Evolutionary conservation across 495 filamentous ascomycete species (phyloP), one percentile per base, ranked within the genome.

Genomic region (Chlorociboria aeruginascens): DNA sequence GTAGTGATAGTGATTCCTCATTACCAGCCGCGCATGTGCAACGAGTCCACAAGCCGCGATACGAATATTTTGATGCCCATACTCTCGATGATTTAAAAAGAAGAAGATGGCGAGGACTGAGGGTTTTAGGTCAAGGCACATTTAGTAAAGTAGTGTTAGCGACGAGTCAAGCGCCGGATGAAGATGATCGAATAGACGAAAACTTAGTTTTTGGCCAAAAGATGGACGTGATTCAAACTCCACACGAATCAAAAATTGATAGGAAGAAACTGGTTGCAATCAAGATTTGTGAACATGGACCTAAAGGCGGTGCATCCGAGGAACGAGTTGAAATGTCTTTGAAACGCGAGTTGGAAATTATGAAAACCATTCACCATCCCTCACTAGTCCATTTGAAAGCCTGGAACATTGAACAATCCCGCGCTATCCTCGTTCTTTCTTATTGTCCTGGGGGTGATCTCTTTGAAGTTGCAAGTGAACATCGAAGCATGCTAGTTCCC

Each of bases 401-500:
- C 6, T 93, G 85, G 69, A 89, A 74, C 42, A 83, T 85, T 52
- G 83, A 90, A 60, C 77, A 82, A 28, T 78, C 81, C 32, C 80
- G 86, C 32, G 85, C 88, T 3, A 70, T 95, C 35, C 69, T 98
- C 35, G 83, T 97, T 33, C 69, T 98, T 47, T 86, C 82, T 52
- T 97, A 96, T 61, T 96, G 86, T 56, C 80, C 89, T 3, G 92
- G 92, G 3, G 93, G 92, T 6, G 92, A 98, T 61, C 69, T 98
- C 13, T 98, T 98, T 61, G 93, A 97, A 46, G 71, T 95, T 28
- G 92, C 89, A 20, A 85, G 80, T 60, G 70, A 70, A 32, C 75
- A 78, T 50, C 70, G 72, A 48, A 72, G 77, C 25, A 58, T 81
- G 0, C 70, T 95, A 32, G 78, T 71, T 16, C 79, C 85, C 0